A percentile compares a stretch with the other conserved stretches of the same genome.
Evolutionary conservation across 148 eudicot species (phyloP).

Genomic region (Fagopyrum esculentum): DNA sequence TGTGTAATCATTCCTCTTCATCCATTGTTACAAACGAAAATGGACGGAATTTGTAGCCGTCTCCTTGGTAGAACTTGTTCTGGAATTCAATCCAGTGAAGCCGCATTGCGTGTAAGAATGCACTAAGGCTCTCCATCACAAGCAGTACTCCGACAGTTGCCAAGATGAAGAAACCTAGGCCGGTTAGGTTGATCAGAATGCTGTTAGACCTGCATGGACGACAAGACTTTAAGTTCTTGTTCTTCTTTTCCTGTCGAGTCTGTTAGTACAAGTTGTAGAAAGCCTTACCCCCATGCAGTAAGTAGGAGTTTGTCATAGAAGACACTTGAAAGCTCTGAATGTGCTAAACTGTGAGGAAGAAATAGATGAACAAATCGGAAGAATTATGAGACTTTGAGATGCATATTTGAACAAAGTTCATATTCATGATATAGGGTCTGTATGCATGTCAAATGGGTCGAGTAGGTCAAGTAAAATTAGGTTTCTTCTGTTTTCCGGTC

Average conservation of each 20-base stretch:
- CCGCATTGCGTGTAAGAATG: conserved; percentile 50
- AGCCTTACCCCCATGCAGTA: conserved; percentile 48
- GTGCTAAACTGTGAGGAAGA: conserved; percentile 39
- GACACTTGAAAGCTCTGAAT: conserved; percentile 51
- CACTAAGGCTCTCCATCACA: conserved; percentile 53
- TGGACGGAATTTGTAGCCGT: conserved; percentile 48
- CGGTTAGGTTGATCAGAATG: conserved; percentile 32
- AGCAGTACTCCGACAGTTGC: conserved; percentile 48
- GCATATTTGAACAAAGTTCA: not conserved
- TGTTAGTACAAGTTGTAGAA: not conserved
- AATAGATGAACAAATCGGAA: not conserved
- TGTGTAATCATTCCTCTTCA: conserved; percentile 31
- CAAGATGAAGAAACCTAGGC: conserved; percentile 32
- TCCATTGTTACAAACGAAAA: conserved; percentile 30
- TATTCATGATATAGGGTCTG: not conserved
- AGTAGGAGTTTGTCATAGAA: conserved; percentile 49
- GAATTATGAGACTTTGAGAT: not conserved
- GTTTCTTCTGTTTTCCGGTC: no score
- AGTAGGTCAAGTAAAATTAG: no score
- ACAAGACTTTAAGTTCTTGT: not conserved
- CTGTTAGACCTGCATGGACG: conserved; percentile 31
- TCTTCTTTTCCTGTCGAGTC: not conserved
- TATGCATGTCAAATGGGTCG: no score
- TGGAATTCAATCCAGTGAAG: conserved; percentile 61
- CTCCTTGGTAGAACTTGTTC: conserved; percentile 47